These are phyloP conservation scores for Misopates orontium DNA, from an alignment of 257 asterid species.

Conservation along the genomic window DNA sequence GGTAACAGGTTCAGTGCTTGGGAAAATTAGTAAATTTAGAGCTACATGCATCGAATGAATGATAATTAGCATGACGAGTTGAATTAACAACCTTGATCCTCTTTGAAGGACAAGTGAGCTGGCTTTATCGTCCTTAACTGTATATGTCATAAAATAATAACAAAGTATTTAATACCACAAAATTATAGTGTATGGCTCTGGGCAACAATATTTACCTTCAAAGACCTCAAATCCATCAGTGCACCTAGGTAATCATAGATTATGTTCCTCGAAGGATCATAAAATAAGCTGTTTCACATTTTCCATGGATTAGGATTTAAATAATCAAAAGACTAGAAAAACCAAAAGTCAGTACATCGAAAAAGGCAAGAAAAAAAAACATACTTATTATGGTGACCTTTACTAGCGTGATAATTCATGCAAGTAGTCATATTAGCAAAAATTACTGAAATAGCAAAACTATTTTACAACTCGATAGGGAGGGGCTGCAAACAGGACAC, in stretches of 20 bases:
- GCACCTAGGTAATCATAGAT: conserved; percentile 80
- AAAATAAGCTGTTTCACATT: conserved; percentile 68
- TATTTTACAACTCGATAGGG: background rate
- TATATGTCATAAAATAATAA: conserved; percentile 32
- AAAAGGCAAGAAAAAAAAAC: background rate
- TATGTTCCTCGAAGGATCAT: conserved; percentile 61
- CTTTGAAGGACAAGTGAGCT: conserved; percentile 73
- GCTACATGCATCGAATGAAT: conserved; percentile 17
- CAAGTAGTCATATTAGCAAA: background rate
- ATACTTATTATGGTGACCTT: too few relatives aligned
- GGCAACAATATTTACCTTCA: conserved; percentile 54
- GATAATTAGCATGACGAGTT: conserved; percentile 25
- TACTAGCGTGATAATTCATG: background rate
- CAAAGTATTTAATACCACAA: conserved; percentile 20
- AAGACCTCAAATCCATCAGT: conserved; percentile 62
- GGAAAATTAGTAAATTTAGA: conserved; percentile 4
- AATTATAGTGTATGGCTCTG: conserved; percentile 2
- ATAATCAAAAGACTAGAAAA: conserved; percentile 24
- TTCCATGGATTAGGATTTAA: conserved; percentile 30
- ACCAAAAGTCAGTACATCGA: background rate
- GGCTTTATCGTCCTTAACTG: conserved; percentile 82
- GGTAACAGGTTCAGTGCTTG: conserved; percentile 13
- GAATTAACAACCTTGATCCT: conserved; percentile 71
- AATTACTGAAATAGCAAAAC: too few relatives aligned
- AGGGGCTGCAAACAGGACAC: background rate